phyloP scores from a whole-genome alignment of 2,329 filamentous ascomycete species.

The Aureobasidium mangrovei region DNA sequence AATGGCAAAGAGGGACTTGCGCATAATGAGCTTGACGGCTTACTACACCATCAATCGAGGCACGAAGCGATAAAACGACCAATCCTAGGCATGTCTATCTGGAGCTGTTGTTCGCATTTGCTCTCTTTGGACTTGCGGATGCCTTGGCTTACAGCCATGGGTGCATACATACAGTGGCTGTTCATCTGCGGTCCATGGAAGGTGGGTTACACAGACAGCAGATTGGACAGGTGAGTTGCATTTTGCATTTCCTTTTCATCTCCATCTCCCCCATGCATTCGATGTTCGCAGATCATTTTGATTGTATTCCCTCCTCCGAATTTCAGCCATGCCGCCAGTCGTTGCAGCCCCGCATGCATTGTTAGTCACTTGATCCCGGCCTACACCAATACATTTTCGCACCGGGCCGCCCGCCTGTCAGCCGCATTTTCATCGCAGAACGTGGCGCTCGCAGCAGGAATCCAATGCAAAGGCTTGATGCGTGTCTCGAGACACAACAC shows the following conservation, averaged over 20 bases:
- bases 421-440: constrained; percentile 11
- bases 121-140: constrained; percentile 69
- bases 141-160: constrained; percentile 76
- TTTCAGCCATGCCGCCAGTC: neutral
- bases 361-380: constrained; percentile 52
- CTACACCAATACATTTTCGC: constrained; percentile 25
- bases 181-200: constrained; percentile 64
- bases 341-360: constrained; percentile 43
- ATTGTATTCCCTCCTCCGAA: constrained; percentile 5
- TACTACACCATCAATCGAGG: constrained; percentile 14
- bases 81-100: constrained; percentile 68
- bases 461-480: neutral
- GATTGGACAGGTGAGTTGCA: constrained; percentile 78
- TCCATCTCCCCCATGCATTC: neutral
- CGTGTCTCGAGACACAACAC: neutral
- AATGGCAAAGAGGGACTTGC: neutral
- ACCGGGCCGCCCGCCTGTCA: constrained; percentile 17
- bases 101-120: constrained; percentile 63
- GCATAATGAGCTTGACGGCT: neutral
- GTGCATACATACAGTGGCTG: constrained; percentile 69
- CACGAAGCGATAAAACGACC: constrained; percentile 43
- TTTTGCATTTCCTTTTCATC: neutral
- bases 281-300: constrained; percentile 4
- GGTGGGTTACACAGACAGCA: constrained; percentile 65
- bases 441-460: constrained; percentile 7